Percentiles rank a stretch among this genome's conserved stretches.
Evolutionary conservation across 495 filamentous ascomycete genomes (phyloP).

Genomic region (Xylaria scruposa): DNA sequence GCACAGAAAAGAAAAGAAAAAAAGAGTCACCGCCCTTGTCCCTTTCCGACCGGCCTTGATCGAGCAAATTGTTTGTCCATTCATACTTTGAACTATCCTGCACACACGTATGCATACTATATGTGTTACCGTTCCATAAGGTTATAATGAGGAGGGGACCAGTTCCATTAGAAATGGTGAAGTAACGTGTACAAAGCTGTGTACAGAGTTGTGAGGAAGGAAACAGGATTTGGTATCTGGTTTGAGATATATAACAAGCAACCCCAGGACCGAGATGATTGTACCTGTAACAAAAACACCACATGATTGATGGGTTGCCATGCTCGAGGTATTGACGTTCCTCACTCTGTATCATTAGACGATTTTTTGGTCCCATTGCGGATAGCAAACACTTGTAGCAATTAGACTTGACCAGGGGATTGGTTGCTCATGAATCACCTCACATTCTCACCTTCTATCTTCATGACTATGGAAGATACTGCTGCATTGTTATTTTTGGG

Average conservation of each 20-base stretch:
- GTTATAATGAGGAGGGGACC: neutral
- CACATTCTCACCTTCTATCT: neutral
- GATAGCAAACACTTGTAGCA: neutral
- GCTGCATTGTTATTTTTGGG: neutral
- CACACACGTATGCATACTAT: neutral
- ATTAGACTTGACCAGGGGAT: slow-evolving; percentile 2
- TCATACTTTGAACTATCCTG: neutral
- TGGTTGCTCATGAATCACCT: neutral
- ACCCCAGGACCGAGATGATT: neutral
- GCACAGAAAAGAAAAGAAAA: neutral
- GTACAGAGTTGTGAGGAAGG: neutral
- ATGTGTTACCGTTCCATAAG: neutral
- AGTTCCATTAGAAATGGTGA: neutral
- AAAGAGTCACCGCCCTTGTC: neutral
- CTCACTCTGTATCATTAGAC: slow-evolving; percentile 13
- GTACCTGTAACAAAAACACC: slow-evolving; percentile 3
- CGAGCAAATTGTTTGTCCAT: neutral
- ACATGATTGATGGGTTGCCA: neutral
- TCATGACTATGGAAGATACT: neutral
- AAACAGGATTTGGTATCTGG: neutral
- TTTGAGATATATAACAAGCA: neutral
- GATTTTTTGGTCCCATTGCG: neutral
- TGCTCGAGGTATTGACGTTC: neutral
- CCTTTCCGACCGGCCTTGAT: neutral
- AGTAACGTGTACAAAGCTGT: neutral